Evolutionary conservation across 1,284 basidiomycete species (phyloP).

Genomic region (Cryptococcus maquisensis): DNA sequence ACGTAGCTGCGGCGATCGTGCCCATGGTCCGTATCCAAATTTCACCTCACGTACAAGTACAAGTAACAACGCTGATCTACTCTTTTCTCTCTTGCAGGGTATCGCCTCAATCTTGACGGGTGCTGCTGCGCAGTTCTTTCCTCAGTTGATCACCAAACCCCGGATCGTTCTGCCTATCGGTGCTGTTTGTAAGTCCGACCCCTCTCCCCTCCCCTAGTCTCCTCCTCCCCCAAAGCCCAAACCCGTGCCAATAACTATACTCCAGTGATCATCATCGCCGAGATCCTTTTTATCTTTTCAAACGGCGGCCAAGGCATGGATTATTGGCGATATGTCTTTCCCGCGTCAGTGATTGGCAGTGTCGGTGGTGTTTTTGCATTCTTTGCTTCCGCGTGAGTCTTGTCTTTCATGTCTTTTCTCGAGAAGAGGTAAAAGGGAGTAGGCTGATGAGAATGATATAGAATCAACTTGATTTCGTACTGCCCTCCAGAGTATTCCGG

Average conservation of each 20-base stretch:
- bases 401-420: no score
- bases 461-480: conserved; percentile 28
- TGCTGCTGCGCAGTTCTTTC: conserved; percentile 22
- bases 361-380: conserved; percentile 23
- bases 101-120: conserved; percentile 31
- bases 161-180: conserved; percentile 24
- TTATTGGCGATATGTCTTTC: conserved; percentile 43
- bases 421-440: no score
- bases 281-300: conserved; percentile 30
- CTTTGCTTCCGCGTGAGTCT: conserved; percentile 20
- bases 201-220: neutral
- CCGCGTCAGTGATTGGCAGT: conserved; percentile 26
- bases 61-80: no score
- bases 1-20: conserved; percentile 36
- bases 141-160: conserved; percentile 31
- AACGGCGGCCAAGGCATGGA: conserved; percentile 35
- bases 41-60: no score
- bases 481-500: conserved; percentile 39
- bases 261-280: conserved; percentile 27
- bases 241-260: neutral
- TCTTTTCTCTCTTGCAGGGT: no score
- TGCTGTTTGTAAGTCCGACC: conserved; percentile 18
- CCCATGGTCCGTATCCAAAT: no score
- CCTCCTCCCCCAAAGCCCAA: no score
- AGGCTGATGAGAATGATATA: no score